Evolutionary conservation across 2,329 filamentous ascomycete genomes (phyloP), one percentile per base, ranked within the genome.

Genomic region (Polytolypa hystricis): DNA sequence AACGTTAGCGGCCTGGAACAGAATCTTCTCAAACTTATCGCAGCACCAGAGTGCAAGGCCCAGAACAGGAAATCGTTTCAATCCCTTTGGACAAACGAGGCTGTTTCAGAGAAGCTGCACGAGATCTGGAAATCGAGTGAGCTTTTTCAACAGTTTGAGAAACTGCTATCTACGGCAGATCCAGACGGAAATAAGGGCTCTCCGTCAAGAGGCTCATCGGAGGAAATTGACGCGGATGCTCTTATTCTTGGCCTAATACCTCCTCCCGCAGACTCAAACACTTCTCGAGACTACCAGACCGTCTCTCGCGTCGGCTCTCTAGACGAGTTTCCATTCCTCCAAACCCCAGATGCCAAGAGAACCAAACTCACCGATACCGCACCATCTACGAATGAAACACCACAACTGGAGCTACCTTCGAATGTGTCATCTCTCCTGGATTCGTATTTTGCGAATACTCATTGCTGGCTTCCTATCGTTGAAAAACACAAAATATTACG

Each of bases 101-200:
- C 47, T 27, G 40, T 57, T 3, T 64, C 62, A 2, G 63, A 66
- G 28, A 61, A 53, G 18, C 40, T 66, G 16, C 62, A 66, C 40
- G n/a, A n/a, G n/a, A n/a, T n/a, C n/a, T 84, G 79, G 76, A 71
- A 71, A 38, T 75, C 70, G 49, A 78, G 75, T 46, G 65, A 65
- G 16, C 71, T 80, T 4, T 71, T 76, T 49, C 70, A 65, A 41
- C 73, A 77, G 33, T 75, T 83, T 31, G 77, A 80, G 39, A 67
- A 67, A 16, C 57, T 81, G 9, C 58, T 83, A 4, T 74, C 77
- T 0, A 33, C 51, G 2, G 32, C 58, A 17, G 54, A 57, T 29
- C 53, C 55, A 19, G 52, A 53, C 0, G 55, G 57, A 25, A 52
- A 57, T 60, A 70, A 41, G 47, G 58, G 33, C 47, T 57, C 43